Percentiles rank a stretch among this genome's conserved stretches.
These are phyloP conservation scores for Pseudogymnoascus sp. DNA, from an alignment of 2,329 filamentous ascomycete species.

Conservation along the genomic window DNA sequence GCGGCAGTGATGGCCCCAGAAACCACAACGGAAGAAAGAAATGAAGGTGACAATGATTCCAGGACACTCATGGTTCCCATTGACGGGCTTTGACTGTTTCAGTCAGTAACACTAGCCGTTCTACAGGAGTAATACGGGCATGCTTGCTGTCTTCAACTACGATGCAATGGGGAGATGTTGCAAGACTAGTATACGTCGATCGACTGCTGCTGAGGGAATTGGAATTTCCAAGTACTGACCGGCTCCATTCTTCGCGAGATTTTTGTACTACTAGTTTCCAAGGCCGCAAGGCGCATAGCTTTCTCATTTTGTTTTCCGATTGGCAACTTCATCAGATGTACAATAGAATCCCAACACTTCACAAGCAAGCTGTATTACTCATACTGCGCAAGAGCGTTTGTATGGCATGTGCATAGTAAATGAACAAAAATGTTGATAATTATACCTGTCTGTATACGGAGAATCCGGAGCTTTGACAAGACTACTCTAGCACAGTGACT, in stretches of 20 bases:
- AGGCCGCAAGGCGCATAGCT: not conserved
- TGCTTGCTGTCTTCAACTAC: not conserved
- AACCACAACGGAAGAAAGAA: not conserved
- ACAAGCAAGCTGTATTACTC: not conserved
- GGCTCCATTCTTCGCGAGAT: not conserved
- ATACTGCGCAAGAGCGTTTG: not conserved
- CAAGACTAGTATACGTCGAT: not conserved
- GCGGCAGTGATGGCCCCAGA: not conserved
- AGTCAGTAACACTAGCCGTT: not conserved
- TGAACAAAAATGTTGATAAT: not conserved
- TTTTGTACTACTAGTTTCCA: not conserved
- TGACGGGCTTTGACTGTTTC: not conserved
- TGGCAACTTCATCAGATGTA: not conserved
- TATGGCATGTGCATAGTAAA: not conserved
- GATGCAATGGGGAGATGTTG: not conserved
- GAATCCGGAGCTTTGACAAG: not conserved
- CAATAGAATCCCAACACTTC: not conserved
- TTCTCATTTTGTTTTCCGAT: not conserved
- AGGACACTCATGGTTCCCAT: not conserved
- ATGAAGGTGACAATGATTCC: not conserved
- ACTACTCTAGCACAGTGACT: not conserved
- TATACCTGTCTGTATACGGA: not conserved
- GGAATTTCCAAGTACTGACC: not conserved
- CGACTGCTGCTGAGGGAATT: not conserved
- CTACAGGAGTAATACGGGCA: not conserved